Conservation (phyloP, 2,329 filamentous ascomycete genomes). For the Hawksworthiomyces lignivorus region DNA sequence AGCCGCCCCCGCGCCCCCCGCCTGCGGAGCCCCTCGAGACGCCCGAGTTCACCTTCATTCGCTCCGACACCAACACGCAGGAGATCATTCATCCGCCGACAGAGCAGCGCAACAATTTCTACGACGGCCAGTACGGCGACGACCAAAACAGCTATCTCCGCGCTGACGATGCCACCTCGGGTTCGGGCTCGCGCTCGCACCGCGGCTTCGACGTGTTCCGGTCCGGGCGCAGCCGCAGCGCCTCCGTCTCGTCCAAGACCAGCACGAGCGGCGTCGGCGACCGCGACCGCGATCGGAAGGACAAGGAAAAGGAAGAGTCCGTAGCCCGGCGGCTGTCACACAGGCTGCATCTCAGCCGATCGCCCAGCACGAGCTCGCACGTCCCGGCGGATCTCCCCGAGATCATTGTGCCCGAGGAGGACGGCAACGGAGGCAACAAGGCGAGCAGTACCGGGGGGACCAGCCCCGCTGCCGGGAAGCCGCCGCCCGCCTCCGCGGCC, state of each 20-base stretch:
- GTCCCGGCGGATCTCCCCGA: conserved; percentile 75
- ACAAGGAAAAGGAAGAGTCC: conserved; percentile 18
- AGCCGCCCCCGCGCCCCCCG: conserved; percentile 18
- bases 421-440: conserved; percentile 17
- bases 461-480: background rate
- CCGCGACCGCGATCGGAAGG: conserved; percentile 24
- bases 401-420: conserved; percentile 45
- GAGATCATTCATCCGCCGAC: conserved; percentile 68
- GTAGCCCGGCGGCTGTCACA: conserved; percentile 51
- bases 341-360: conserved; percentile 58
- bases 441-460: background rate
- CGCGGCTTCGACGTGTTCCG: conserved; percentile 27
- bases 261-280: conserved; percentile 19
- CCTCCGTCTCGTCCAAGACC: conserved; percentile 32
- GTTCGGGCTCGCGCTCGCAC: conserved; percentile 11
- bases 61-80: conserved; percentile 72
- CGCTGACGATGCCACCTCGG: conserved; percentile 20
- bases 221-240: conserved; percentile 37
- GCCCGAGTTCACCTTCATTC: conserved; percentile 74
- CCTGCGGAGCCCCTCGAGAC: conserved; percentile 28
- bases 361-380: conserved; percentile 57
- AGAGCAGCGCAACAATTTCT: conserved; percentile 14
- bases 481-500: background rate
- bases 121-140: no score
- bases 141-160: conserved; percentile 15